phyloP scores from a whole-genome alignment of 192 early-diverging fungal genomes.

The Coemansia sp. region DNA sequence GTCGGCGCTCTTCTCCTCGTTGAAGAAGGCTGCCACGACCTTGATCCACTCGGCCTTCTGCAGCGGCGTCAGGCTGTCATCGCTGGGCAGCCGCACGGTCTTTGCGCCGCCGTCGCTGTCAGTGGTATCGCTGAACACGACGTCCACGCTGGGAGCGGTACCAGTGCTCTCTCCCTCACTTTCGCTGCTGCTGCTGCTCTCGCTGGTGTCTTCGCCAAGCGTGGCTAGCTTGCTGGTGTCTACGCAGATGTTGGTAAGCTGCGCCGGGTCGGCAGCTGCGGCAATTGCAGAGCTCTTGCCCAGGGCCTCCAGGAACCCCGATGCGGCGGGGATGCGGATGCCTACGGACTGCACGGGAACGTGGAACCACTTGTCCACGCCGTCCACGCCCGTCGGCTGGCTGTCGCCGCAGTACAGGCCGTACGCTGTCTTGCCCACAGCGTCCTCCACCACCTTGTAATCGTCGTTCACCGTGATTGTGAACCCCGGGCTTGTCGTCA shows the following conservation, averaged over 20 bases:
- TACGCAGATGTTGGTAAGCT: slow-evolving; percentile 44
- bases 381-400: slow-evolving; percentile 30
- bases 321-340: slow-evolving; percentile 29
- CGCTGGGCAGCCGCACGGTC: slow-evolving; percentile 35
- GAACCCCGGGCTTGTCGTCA: slow-evolving; percentile 44
- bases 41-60: slow-evolving; percentile 56
- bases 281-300: slow-evolving; percentile 20
- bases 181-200: background rate
- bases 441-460: slow-evolving; percentile 54
- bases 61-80: slow-evolving; percentile 33
- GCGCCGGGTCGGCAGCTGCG: slow-evolving; percentile 21
- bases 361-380: slow-evolving; percentile 51
- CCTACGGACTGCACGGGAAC: slow-evolving; percentile 43
- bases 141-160: slow-evolving; percentile 2
- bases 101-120: slow-evolving; percentile 26
- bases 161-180: no score
- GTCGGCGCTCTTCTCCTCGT: slow-evolving; percentile 33
- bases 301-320: slow-evolving; percentile 51
- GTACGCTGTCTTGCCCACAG: slow-evolving; percentile 27
- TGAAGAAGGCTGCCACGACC: slow-evolving; percentile 46
- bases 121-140: slow-evolving; percentile 35
- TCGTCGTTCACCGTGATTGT: slow-evolving; percentile 41
- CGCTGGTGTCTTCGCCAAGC: slow-evolving; percentile 11
- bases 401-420: slow-evolving; percentile 50
- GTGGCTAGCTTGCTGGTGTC: slow-evolving; percentile 29